Conservation (phyloP, 495 filamentous ascomycete genomes). For the Niebla homalea region DNA sequence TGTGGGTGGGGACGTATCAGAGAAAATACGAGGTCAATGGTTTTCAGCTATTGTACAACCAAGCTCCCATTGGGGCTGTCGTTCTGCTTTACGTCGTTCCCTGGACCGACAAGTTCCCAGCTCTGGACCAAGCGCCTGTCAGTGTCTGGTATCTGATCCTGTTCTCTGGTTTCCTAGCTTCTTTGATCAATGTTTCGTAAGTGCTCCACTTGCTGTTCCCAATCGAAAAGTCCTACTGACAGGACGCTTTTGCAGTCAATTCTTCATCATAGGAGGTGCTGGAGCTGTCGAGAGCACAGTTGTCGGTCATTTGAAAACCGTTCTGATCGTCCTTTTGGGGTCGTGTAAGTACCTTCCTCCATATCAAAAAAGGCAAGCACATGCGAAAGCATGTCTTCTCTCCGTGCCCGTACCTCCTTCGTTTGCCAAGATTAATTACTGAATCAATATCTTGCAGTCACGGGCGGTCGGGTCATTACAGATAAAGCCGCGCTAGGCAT, state of each 20-base stretch:
- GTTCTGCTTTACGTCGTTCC: conserved; percentile 54
- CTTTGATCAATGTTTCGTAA: conserved; percentile 42
- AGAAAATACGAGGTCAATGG: conserved; percentile 51
- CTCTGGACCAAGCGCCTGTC: conserved; percentile 33
- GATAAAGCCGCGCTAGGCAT: conserved; percentile 14
- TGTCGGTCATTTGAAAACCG: conserved; percentile 46
- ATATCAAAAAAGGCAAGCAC: no score
- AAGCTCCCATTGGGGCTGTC: conserved; percentile 50
- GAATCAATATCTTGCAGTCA: conserved; percentile 1
- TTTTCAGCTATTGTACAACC: conserved; percentile 63
- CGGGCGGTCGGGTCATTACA: conserved; percentile 11
- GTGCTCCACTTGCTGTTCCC: background rate
- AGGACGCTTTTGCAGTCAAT: conserved; percentile 40
- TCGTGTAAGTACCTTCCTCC: conserved; percentile 11
- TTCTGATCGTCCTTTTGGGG: conserved; percentile 29
- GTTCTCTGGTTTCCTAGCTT: conserved; percentile 43
- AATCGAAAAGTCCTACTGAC: background rate
- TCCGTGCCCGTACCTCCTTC: no score
- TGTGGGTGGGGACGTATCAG: conserved; percentile 56
- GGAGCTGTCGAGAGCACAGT: conserved; percentile 61
- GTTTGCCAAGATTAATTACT: no score
- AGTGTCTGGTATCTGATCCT: conserved; percentile 27
- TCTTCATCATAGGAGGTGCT: conserved; percentile 56
- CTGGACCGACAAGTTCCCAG: conserved; percentile 49
- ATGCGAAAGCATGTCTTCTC: no score